A percentile compares a stretch with the other conserved stretches of the same genome.
Conservation (phyloP, 805 yeast genomes). For the Kluyveromyces lactis region DNA sequence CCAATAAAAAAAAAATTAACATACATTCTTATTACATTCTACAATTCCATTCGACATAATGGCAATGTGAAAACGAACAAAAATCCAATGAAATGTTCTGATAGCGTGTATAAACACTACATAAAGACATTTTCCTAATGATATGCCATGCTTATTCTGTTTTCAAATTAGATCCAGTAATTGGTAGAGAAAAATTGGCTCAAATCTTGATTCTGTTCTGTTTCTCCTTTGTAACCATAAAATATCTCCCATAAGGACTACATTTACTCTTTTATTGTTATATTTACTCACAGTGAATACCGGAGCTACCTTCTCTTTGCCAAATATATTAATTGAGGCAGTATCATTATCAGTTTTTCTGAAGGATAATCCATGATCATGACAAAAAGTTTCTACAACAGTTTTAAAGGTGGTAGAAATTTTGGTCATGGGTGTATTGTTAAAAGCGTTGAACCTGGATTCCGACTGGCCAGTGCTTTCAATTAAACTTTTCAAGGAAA, state of each 20-base stretch:
- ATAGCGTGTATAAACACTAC: too few relatives aligned
- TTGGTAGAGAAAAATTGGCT: slow-evolving; percentile 15
- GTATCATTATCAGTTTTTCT: slow-evolving; percentile 11
- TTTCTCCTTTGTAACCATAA: slow-evolving; percentile 38
- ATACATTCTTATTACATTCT: background rate
- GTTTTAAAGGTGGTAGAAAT: slow-evolving; percentile 49
- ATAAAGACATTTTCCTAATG: background rate
- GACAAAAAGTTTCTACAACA: slow-evolving; percentile 56
- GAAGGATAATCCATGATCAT: slow-evolving; percentile 35
- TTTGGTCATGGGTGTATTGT: slow-evolving; percentile 34
- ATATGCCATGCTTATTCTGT: background rate
- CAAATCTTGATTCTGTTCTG: slow-evolving; percentile 12
- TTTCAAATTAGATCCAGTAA: slow-evolving; percentile 2
- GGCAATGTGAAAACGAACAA: too few relatives aligned
- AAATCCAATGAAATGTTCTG: too few relatives aligned
- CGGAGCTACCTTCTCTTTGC: slow-evolving; percentile 23
- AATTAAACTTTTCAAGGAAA: slow-evolving; percentile 9
- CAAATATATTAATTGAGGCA: slow-evolving; percentile 25
- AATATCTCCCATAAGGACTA: slow-evolving; percentile 57
- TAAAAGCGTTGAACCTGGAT: slow-evolving; percentile 11
- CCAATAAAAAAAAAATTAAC: background rate
- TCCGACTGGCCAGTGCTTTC: background rate
- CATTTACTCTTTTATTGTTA: background rate
- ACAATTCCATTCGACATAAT: background rate
- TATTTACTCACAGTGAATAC: slow-evolving; percentile 12